Evolutionary conservation across 495 filamentous ascomycete genomes (phyloP).

Genomic region (Articulospora tetracladia): DNA sequence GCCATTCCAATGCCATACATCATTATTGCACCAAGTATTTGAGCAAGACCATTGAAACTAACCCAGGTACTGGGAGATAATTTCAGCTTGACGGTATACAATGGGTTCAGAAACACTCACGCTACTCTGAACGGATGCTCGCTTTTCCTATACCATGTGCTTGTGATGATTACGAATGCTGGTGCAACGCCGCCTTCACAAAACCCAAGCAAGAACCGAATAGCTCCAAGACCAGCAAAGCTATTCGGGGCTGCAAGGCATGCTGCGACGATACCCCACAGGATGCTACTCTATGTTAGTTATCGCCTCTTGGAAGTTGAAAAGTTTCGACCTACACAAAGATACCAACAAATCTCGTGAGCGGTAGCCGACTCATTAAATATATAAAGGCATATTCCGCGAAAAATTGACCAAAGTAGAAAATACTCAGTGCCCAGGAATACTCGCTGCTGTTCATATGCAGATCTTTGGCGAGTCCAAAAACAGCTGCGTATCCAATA

Average conservation of each 20-base stretch:
- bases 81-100: too few relatives aligned
- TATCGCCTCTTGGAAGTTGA: too few relatives aligned
- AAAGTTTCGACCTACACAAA: too few relatives aligned
- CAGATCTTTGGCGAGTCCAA: slow-evolving; percentile 2
- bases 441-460: slow-evolving; percentile 31
- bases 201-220: slow-evolving; percentile 1
- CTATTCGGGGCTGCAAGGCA: slow-evolving; percentile 14
- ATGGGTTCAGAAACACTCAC: too few relatives aligned
- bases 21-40: not conserved
- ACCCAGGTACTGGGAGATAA: too few relatives aligned
- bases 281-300: too few relatives aligned
- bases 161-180: slow-evolving; percentile 16
- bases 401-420: slow-evolving; percentile 54
- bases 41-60: too few relatives aligned
- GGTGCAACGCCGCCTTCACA: not conserved
- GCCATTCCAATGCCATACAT: slow-evolving; percentile 20
- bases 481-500: not conserved
- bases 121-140: not conserved
- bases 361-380: too few relatives aligned
- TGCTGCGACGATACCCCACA: not conserved
- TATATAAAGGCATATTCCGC: slow-evolving; percentile 33
- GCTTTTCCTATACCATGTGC: slow-evolving; percentile 2
- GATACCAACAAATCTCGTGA: too few relatives aligned
- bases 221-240: slow-evolving; percentile 17
- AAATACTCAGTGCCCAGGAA: slow-evolving; percentile 37